These are phyloP conservation scores for Chaetomiaceae sp. DNA, from an alignment of 2,329 filamentous ascomycete species.

Conservation along the genomic window DNA sequence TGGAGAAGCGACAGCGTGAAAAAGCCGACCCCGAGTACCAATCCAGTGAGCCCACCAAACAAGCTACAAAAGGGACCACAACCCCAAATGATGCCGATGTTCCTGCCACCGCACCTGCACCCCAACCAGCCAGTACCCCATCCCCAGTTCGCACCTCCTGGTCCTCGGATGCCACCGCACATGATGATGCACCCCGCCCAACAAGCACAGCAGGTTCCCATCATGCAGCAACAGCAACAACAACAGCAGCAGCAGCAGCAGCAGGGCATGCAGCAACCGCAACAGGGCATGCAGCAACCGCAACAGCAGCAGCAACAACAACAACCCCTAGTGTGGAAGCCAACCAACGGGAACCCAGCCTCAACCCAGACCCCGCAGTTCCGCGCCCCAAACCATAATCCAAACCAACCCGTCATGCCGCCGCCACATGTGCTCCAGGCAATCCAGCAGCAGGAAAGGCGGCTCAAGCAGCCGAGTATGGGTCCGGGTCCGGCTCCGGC, in stretches of 20 bases:
- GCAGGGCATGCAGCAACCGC: no score
- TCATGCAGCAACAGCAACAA: background rate
- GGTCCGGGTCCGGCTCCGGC: background rate
- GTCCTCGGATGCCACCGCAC: background rate
- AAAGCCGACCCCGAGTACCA: background rate
- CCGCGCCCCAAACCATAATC: background rate
- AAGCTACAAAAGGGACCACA: slow-evolving; percentile 11
- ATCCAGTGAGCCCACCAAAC: background rate
- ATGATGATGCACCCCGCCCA: slow-evolving; percentile 8
- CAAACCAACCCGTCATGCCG: background rate
- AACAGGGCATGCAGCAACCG: background rate
- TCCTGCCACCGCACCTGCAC: background rate
- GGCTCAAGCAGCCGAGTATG: slow-evolving; percentile 1
- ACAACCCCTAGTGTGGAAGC: background rate
- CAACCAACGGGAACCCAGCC: background rate
- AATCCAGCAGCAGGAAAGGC: slow-evolving; percentile 10
- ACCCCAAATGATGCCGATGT: background rate
- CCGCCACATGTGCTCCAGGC: slow-evolving; percentile 5
- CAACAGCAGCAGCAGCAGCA: background rate
- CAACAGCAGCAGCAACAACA: background rate
- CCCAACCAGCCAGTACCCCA: background rate
- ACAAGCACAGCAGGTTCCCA: background rate
- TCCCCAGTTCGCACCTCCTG: background rate
- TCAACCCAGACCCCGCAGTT: background rate
- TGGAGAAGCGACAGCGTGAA: slow-evolving; percentile 14